Base-by-base conservation (phyloP, 345 rosid genomes). In the Syzygium oleosum region DNA sequence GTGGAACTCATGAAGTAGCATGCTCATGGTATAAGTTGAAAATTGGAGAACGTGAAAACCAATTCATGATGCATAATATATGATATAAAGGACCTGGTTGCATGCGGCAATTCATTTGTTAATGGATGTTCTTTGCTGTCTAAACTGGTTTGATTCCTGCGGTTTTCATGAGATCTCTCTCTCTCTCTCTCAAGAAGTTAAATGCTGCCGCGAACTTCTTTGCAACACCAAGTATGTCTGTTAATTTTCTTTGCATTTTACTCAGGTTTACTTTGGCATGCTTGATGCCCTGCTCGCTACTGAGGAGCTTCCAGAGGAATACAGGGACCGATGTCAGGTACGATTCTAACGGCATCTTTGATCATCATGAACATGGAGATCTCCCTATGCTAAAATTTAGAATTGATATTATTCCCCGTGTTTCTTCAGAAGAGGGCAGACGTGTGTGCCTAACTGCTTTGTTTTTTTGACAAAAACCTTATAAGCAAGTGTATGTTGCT, bases 251-350 rank as follows among this genome's bases (percentile, higher is more conserved):
- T 1, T 85, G 38, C 68, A 85, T 88, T 46, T 29, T 61, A 56
- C 58, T 6, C 91, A 97, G 99, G 98, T 96, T 78, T 97, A 96
- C 93, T 96, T 97, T 46, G 99, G 99, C 88, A 96, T 96, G 98
- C 98, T 97, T 87, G 98, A 97, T 84, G 97, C 98, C 12, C 88
- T 97, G 85, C 91, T 97, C 91, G 99, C 97, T 85, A 89, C 96
- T 16, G 98, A 96, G 92, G 98, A 94, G 91, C 98, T 96, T 89
- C 99, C 99, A 59, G 96, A 95, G 90, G 99, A 97, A 91, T 96
- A 93, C 86, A 92, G 91, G 89, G 91, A 95, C 87, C 95, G 92
- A n/a, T 90, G 90, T 91, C 99, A 97, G 97, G 99, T 96, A 89
- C 65, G 34, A 25, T 31, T 84, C 58, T 73, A 73, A 73, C 27